These are phyloP conservation scores for Gastrolobium villosum DNA, from an alignment of 306 rosid species.

Conservation along the genomic window DNA sequence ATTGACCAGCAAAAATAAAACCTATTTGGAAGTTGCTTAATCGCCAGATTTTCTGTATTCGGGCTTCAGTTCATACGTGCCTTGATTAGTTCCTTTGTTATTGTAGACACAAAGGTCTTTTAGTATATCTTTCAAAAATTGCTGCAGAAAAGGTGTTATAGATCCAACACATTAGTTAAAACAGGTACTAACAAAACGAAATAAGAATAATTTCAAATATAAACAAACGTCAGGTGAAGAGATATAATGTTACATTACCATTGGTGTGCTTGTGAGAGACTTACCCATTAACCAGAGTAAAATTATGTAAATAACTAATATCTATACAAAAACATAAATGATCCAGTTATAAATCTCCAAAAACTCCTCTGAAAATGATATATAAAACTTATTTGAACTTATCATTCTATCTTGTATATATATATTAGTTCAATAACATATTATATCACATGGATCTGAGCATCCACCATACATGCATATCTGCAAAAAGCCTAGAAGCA, in stretches of 20 bases:
- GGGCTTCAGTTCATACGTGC: constrained; percentile 92
- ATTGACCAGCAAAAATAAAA: constrained; percentile 32
- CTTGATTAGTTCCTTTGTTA: constrained; percentile 91
- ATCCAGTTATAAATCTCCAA: not conserved
- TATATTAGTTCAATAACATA: not conserved
- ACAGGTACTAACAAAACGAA: not conserved
- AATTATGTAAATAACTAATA: constrained; percentile 1
- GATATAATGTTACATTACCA: constrained; percentile 28
- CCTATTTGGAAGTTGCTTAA: constrained; percentile 51
- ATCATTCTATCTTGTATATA: not conserved
- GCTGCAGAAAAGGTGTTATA: constrained; percentile 63
- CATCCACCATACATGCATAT: constrained; percentile 20
- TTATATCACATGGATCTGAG: not conserved
- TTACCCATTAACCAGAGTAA: not conserved
- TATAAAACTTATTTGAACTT: constrained; percentile 5
- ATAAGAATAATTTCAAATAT: not conserved
- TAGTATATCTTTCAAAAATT: constrained; percentile 90
- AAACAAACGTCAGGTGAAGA: constrained; percentile 22
- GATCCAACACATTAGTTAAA: constrained; percentile 33
- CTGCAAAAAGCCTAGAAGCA: constrained; percentile 33
- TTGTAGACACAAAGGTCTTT: constrained; percentile 89
- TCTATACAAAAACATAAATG: not conserved
- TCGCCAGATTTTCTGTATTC: constrained; percentile 78
- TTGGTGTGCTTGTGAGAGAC: constrained; percentile 27
- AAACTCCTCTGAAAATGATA: constrained; percentile 11